Base-by-base conservation (phyloP, 2,329 filamentous ascomycete genomes). In the Huntiella abstrusa region DNA sequence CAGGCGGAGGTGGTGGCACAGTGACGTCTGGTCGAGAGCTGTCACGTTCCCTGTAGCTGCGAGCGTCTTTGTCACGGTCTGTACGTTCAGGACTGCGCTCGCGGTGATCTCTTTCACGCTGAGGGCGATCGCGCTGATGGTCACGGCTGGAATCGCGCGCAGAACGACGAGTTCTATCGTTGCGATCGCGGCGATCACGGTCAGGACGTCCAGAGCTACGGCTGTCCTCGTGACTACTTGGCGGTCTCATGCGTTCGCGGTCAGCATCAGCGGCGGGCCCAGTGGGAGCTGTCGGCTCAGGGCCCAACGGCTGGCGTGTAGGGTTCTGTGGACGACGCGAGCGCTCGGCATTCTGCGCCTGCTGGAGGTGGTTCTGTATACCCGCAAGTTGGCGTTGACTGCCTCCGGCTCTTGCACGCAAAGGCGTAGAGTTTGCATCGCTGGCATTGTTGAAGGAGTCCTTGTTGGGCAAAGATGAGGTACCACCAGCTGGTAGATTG, bases 321-420 rank as follows among this genome's bases (percentile, higher is more conserved):
- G 48, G 12, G 1, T 37, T 37, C 19, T 41, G 44, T 19, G 36
- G 46, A 36, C 48, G 37, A 12, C 48, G 48, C 16, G 17, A 40
- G 7, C 48, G 48, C 8, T 50, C 48, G n/a, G 36, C 22, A 16
- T 34, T 33, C 55, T 67, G 68, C 1, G 66, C 65, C 56, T 71
- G 67, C 52, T 71, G 68, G 3, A 77, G 63, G 43, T 67, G 72
- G 51, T 60, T 74, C 53, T 77, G 75, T 49, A 80, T 77, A 40
- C 70, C 69, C 10, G 68, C 68, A 28, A 15, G 12, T 43, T 37
- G 11, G 12, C 19, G 35, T 22, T 45, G 32, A 7, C 22, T 10
- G 33, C 36, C 17, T 36, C 41, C 41, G 33, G 33, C 12, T 48
- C 43, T 33, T 35, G 33, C 8, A 43, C 39, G 22, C 10, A 39